Evolutionary conservation across 129 eudicot species (phyloP).

Genomic region (sunflower (Helianthus annuus)): DNA sequence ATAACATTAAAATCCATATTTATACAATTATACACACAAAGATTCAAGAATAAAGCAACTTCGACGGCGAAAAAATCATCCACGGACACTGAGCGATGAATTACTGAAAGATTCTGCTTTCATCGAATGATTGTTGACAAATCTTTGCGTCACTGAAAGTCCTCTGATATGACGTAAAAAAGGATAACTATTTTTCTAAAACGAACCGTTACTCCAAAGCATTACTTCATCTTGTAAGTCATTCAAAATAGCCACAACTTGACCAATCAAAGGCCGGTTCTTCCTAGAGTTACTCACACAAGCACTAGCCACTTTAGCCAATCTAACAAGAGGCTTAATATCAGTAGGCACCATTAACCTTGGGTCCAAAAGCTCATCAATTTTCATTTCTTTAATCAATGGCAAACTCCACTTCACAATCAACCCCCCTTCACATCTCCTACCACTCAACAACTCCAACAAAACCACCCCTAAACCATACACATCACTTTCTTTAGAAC

Average conservation of each 20-base stretch:
- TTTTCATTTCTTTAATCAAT: constrained; percentile 72
- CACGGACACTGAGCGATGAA: too few species aligned
- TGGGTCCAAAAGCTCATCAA: constrained; percentile 70
- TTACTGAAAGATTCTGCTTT: too few species aligned
- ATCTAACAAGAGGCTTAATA: constrained; percentile 67
- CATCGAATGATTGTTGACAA: too few species aligned
- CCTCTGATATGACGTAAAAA: background rate
- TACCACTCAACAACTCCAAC: constrained; percentile 91
- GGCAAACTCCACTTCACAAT: constrained; percentile 89
- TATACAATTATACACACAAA: constrained; percentile 7
- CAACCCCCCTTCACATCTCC: constrained; percentile 65
- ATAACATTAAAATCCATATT: constrained; percentile 19
- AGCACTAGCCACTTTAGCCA: constrained; percentile 84
- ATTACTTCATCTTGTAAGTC: constrained; percentile 49
- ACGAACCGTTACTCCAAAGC: constrained; percentile 36
- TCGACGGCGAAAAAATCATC: too few species aligned
- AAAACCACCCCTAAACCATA: constrained; percentile 88
- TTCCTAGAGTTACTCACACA: constrained; percentile 83
- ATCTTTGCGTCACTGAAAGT: too few species aligned
- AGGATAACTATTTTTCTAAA: constrained; percentile 6
- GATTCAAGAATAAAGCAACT: background rate
- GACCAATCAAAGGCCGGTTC: constrained; percentile 66
- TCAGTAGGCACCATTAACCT: constrained; percentile 63
- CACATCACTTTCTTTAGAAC: constrained; percentile 83
- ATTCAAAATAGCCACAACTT: constrained; percentile 66